These are phyloP conservation scores for Morella rubra DNA, from an alignment of 306 rosid genomes.

Conservation along the genomic window DNA sequence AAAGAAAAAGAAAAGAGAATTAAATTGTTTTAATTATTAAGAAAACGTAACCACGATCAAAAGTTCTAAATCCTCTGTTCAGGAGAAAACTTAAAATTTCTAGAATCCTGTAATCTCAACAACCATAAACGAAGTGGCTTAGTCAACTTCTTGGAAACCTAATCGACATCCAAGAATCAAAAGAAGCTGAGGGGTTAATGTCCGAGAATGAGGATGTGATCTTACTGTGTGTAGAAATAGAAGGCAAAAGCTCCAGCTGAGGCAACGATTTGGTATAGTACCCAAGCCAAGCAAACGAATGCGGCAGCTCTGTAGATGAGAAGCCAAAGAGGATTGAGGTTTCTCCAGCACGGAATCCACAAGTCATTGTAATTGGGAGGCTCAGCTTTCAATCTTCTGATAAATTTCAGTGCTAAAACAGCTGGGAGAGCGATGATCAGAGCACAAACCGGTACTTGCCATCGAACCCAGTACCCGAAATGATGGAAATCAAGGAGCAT, in stretches of 20 bases:
- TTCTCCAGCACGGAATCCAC: slow-evolving; percentile 33
- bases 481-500: too few relatives aligned
- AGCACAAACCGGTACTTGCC: slow-evolving; percentile 36
- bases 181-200: not conserved
- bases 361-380: slow-evolving; percentile 24
- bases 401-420: not conserved
- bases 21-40: slow-evolving; percentile 4
- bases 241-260: slow-evolving; percentile 24
- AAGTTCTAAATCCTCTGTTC: not conserved
- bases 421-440: too few relatives aligned
- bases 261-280: slow-evolving; percentile 27
- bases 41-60: not conserved
- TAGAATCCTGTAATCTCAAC: not conserved
- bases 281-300: slow-evolving; percentile 29
- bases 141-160: not conserved
- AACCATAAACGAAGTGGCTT: not conserved
- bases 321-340: slow-evolving; percentile 39
- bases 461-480: slow-evolving; percentile 20
- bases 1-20: slow-evolving; percentile 22
- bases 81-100: too few relatives aligned
- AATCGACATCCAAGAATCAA: not conserved
- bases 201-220: not conserved
- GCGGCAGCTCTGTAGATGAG: slow-evolving; percentile 31
- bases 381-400: slow-evolving; percentile 25
- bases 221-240: slow-evolving; percentile 44